A percentile compares a stretch with the other conserved stretches of the same genome.
These are phyloP conservation scores for Parascedosporium putredinis DNA, from an alignment of 2,329 filamentous ascomycete species.

Conservation along the genomic window DNA sequence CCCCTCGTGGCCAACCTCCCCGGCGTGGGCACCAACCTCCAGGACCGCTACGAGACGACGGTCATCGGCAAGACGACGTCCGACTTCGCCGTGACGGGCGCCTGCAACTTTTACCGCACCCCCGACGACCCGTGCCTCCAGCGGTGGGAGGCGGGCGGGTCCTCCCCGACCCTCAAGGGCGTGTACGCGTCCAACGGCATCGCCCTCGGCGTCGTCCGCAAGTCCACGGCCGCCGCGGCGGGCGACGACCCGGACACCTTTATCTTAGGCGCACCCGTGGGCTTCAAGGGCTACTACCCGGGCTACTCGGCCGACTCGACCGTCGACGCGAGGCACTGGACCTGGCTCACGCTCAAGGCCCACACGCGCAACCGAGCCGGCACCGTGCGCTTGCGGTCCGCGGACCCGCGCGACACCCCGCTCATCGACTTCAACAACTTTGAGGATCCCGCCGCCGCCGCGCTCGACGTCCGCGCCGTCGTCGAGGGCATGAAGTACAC, in stretches of 20 bases:
- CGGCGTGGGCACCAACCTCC: conserved; percentile 49
- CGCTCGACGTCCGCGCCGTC: conserved; percentile 32
- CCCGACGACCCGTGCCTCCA: conserved; percentile 26
- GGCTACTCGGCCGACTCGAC: conserved; percentile 36
- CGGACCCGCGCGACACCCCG: conserved; percentile 40
- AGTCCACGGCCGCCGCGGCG: conserved; percentile 22
- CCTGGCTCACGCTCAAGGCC: conserved; percentile 39
- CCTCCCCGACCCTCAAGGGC: conserved; percentile 18
- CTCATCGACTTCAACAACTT: conserved; percentile 39
- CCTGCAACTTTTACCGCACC: conserved; percentile 22
- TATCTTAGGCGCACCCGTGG: conserved; percentile 41
- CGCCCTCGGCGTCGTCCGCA: conserved; percentile 33
- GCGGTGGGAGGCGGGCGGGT: conserved; percentile 19
- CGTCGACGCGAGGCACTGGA: conserved; percentile 29
- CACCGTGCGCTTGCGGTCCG: conserved; percentile 36
- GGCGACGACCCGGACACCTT: conserved; percentile 41
- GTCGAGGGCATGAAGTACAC: conserved; percentile 33
- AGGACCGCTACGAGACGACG: conserved; percentile 32
- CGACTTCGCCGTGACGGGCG: conserved; percentile 18
- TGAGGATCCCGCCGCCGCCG: conserved; percentile 28
- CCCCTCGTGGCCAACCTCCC: conserved; percentile 40
- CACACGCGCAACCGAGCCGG: conserved; percentile 29
- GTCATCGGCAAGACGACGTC: conserved; percentile 13
- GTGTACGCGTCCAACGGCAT: conserved; percentile 37
- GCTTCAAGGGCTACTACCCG: conserved; percentile 47